Conservation (phyloP, 2,329 filamentous ascomycete genomes). For the Rugonectria rugulosa region DNA sequence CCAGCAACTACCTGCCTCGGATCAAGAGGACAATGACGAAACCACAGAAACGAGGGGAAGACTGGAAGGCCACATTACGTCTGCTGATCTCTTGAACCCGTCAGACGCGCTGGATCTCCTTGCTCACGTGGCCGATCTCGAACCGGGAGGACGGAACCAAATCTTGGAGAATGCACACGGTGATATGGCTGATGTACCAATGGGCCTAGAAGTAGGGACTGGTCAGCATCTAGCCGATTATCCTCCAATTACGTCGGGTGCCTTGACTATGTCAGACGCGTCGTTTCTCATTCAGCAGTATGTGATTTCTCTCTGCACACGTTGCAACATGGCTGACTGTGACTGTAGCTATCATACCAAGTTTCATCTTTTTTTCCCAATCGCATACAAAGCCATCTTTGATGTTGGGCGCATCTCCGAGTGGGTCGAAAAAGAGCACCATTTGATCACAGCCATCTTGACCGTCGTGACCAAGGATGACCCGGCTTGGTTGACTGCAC, state of each 20-base stretch:
- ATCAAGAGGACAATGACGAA: conserved; percentile 15
- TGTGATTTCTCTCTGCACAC: not conserved
- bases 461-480: conserved; percentile 76
- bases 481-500: conserved; percentile 67
- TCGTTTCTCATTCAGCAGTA: conserved; percentile 40
- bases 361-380: conserved; percentile 75
- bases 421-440: conserved; percentile 67
- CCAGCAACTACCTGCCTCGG: conserved; percentile 6
- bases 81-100: conserved; percentile 50
- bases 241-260: conserved; percentile 43
- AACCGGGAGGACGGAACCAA: conserved; percentile 32
- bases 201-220: conserved; percentile 1
- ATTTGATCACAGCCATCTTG: conserved; percentile 73
- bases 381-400: conserved; percentile 69
- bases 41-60: not conserved
- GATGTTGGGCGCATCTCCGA: conserved; percentile 58
- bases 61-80: conserved; percentile 50
- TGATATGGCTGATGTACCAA: not conserved
- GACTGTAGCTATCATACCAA: conserved; percentile 64
- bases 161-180: not conserved
- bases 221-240: conserved; percentile 32
- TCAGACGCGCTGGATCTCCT: conserved; percentile 51
- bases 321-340: not conserved
- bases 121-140: conserved; percentile 51
- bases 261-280: conserved; percentile 38